Evolutionary conservation across 1,284 basidiomycete genomes (phyloP).

Genomic region (Paramarasmius palmivorus): DNA sequence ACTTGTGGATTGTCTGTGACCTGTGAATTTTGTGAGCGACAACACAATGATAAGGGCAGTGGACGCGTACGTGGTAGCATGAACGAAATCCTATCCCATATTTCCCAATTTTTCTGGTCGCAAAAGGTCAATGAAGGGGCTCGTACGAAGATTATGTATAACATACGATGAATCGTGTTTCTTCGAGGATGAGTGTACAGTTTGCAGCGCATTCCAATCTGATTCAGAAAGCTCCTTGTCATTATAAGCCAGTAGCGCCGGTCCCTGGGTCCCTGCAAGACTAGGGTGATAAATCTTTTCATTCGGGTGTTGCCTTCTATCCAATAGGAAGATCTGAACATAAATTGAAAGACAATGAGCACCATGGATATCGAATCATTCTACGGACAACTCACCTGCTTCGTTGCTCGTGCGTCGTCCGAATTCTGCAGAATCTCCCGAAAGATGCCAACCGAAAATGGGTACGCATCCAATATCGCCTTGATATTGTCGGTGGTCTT

Average conservation of each 20-base stretch:
- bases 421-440: constrained; percentile 50
- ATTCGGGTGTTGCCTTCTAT: constrained; percentile 31
- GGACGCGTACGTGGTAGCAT: constrained; percentile 44
- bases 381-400: constrained; percentile 29
- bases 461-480: constrained; percentile 41
- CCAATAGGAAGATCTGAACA: constrained; percentile 43
- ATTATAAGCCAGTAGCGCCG: constrained; percentile 48
- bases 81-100: constrained; percentile 53
- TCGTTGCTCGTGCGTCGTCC: constrained; percentile 42
- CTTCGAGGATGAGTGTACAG: constrained; percentile 49
- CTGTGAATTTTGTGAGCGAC: constrained; percentile 23
- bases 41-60: background rate
- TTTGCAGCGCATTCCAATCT: constrained; percentile 47
- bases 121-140: background rate
- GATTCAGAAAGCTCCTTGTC: constrained; percentile 37
- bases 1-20: constrained; percentile 53
- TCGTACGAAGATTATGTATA: background rate
- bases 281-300: constrained; percentile 25
- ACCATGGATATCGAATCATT: background rate
- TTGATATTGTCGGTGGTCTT: constrained; percentile 24
- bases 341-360: constrained; percentile 15
- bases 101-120: constrained; percentile 51
- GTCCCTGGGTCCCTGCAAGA: constrained; percentile 39
- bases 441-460: constrained; percentile 41
- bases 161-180: constrained; percentile 41